Base-by-base conservation (phyloP, 495 filamentous ascomycete genomes). In the Hypoxylon rickii region DNA sequence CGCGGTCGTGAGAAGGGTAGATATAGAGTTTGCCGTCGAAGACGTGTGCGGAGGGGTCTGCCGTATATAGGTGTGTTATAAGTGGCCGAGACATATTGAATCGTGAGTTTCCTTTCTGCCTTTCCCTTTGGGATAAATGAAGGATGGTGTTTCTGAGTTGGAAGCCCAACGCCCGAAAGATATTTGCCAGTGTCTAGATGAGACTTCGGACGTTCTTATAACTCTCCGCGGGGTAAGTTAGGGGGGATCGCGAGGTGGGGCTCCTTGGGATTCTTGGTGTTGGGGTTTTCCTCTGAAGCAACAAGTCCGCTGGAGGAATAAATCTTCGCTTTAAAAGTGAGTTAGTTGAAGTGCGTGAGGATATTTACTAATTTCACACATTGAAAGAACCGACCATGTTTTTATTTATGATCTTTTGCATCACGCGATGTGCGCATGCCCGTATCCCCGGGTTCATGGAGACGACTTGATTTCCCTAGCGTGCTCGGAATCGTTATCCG, bases 41-140 rank as follows among this genome's bases (percentile, higher is more conserved):
- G 71, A 83, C 81, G 70, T 84, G 82, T 15, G 82, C 83, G 11
- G 82, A 84, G n/a, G 83, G 83, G 63, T 86, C 83, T 61, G 86
- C 86, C 7, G 86, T 88, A 76, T 84, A 88, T 67, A 88, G 72
- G 73, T 86, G 78, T 1, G 77, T 86, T 63, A 88, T 79, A 48
- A 88, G 74, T 29, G 80, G 78, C 51, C 77, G 75, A 18, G 76
- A 65, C 74, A 77, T 67, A n/a, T n/a, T n/a, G n/a, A n/a, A n/a
- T n/a, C n/a, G n/a, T n/a, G n/a, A n/a, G n/a, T n/a, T n/a, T n/a
- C n/a, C 15, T 49, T 55, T 17, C 20, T 31, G 20, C 16, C 24
- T 51, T 16, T 12, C 44, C 37, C 16, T 15, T 31, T 15, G 0
- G 8, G 13, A 0, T 36, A n/a, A 21, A 5, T 22, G 21, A 17